Percentiles rank a stretch among this genome's conserved stretches.
phyloP scores from a whole-genome alignment of 176 grass and related monocot species.

The Zizania latifolia region DNA sequence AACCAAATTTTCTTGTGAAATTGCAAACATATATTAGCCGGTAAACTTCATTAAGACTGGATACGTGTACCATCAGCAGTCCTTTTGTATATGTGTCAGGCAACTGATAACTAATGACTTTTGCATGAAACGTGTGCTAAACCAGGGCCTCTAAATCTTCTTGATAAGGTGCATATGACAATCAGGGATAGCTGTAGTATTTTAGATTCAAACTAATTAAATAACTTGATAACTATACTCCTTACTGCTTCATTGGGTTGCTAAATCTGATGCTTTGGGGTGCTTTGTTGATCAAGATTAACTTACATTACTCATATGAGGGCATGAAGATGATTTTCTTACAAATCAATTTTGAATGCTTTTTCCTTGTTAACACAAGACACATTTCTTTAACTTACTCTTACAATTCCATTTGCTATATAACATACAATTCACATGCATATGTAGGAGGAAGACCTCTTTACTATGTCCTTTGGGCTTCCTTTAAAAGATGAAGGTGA shows the following conservation, averaged over 20 bases:
- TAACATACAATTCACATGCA: conserved; percentile 9
- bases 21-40: background rate
- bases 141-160: background rate
- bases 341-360: background rate
- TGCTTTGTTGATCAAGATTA: background rate
- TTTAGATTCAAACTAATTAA: background rate
- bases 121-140: background rate
- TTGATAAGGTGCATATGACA: background rate
- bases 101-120: background rate
- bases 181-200: background rate
- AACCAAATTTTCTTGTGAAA: conserved; percentile 3
- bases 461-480: conserved; percentile 85
- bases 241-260: background rate
- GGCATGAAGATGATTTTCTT: background rate
- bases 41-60: background rate
- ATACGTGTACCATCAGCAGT: background rate
- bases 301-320: background rate
- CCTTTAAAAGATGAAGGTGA: conserved; percentile 84
- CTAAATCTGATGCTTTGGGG: background rate
- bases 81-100: background rate
- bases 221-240: conserved; percentile 5
- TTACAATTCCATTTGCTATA: conserved; percentile 11
- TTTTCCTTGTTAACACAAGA: conserved; percentile 23
- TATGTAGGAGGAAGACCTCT: conserved; percentile 90
- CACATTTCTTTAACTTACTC: background rate